phyloP scores from a whole-genome alignment of 2,329 filamentous ascomycete species.

The Aureobasidium subglaciale region DNA sequence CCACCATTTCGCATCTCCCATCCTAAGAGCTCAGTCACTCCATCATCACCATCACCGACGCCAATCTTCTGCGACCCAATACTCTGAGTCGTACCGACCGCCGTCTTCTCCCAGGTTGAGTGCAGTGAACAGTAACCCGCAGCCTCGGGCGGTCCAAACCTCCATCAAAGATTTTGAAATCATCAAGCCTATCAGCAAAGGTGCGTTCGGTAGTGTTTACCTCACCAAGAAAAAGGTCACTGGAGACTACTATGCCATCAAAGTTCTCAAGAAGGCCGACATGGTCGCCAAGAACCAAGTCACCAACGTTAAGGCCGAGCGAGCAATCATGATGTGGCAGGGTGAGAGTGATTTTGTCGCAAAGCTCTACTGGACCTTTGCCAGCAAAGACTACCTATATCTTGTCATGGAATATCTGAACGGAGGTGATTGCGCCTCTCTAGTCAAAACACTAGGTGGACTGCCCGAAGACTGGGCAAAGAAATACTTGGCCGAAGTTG shows the following conservation, averaged over 20 bases:
- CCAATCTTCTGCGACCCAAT: conserved; percentile 82
- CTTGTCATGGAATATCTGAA: conserved; percentile 99
- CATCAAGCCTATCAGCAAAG: conserved; percentile 98
- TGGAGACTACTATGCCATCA: conserved; percentile 97
- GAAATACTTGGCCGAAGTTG: conserved; percentile 93
- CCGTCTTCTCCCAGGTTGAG: conserved; percentile 77
- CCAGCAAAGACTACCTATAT: conserved; percentile 97
- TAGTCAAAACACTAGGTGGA: conserved; percentile 89
- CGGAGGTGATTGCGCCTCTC: conserved; percentile 89
- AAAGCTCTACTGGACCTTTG: conserved; percentile 99
- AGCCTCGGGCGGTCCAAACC: conserved; percentile 80
- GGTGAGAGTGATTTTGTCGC: conserved; percentile 98
- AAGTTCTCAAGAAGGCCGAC: conserved; percentile 97
- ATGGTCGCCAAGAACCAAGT: conserved; percentile 99
- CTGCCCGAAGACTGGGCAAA: conserved; percentile 96
- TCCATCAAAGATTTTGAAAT: conserved; percentile 99
- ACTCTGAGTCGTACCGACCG: conserved; percentile 55
- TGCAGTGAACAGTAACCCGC: conserved; percentile 68
- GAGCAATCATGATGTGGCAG: conserved; percentile 99
- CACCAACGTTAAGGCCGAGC: conserved; percentile 96
- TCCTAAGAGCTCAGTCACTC: conserved; percentile 42
- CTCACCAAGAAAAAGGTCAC: conserved; percentile 98
- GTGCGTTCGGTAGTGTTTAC: conserved; percentile 96
- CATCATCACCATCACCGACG: conserved; percentile 62
- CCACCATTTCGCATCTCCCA: conserved; percentile 67